A percentile compares a stretch with the other conserved stretches of the same genome.
phyloP scores from a whole-genome alignment of 108 stramenopile genomes.

The Schizochytrium sp. region DNA sequence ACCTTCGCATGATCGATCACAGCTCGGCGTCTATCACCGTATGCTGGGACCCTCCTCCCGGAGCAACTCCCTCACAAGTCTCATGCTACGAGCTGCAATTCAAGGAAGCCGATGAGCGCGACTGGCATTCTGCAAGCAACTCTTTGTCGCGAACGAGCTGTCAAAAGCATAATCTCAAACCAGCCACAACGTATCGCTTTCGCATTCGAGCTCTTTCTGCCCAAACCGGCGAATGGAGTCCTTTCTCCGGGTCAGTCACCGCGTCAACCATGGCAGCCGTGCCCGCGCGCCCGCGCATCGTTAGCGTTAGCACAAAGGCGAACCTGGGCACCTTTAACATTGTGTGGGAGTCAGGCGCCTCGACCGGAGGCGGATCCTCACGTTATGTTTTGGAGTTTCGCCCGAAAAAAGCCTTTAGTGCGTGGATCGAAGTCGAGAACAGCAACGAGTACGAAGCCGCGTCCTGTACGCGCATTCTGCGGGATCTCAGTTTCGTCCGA shows the following conservation, averaged over 20 bases:
- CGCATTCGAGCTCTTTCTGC: background rate
- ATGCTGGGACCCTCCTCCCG: background rate
- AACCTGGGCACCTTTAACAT: background rate
- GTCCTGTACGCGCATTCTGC: background rate
- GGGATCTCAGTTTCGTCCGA: background rate
- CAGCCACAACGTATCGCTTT: background rate
- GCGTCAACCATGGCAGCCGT: background rate
- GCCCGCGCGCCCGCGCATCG: background rate
- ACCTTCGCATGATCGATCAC: background rate
- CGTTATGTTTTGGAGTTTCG: background rate
- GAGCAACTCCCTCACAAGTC: background rate
- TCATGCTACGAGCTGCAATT: constrained; percentile 2
- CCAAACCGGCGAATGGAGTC: constrained; percentile 9
- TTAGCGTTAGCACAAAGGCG: background rate
- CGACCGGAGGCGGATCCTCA: background rate
- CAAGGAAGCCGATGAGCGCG: background rate
- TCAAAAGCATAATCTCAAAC: constrained; percentile 1
- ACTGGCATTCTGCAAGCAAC: constrained; percentile 1
- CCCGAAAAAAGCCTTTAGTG: background rate
- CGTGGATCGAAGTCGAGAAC: background rate
- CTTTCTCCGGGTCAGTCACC: background rate
- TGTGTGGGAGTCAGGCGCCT: background rate
- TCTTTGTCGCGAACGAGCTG: background rate
- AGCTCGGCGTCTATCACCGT: background rate
- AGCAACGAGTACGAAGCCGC: constrained; percentile 1